These are phyloP conservation scores for Plasmodium berghei DNA, from an alignment of 169 alveolate species.

Conservation along the genomic window DNA sequence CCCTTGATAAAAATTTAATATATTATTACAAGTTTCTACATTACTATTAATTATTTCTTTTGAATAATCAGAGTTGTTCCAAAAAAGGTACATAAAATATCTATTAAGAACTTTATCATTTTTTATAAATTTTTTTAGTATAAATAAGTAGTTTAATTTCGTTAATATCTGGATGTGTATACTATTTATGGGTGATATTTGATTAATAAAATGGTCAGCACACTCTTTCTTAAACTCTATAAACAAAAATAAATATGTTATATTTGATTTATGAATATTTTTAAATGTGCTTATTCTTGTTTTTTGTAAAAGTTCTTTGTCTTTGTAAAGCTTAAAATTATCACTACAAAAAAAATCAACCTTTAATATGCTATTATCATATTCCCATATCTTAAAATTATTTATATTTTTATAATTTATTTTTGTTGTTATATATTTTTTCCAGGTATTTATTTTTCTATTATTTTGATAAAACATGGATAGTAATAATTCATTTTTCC, in stretches of 20 bases:
- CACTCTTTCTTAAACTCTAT: slow-evolving; percentile 22
- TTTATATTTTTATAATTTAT: background rate
- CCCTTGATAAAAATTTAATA: background rate
- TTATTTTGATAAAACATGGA: background rate
- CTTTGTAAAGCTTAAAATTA: slow-evolving; percentile 6
- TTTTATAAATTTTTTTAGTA: slow-evolving; percentile 27
- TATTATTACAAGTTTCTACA: background rate
- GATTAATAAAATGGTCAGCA: slow-evolving; percentile 37
- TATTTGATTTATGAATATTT: slow-evolving; percentile 6
- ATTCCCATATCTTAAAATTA: slow-evolving; percentile 39
- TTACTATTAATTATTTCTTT: background rate
- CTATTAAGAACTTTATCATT: slow-evolving; percentile 33
- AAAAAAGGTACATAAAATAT: slow-evolving; percentile 1
- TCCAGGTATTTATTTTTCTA: slow-evolving; percentile 7
- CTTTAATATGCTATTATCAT: slow-evolving; percentile 1
- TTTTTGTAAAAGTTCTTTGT: slow-evolving; percentile 21
- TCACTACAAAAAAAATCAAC: slow-evolving; percentile 23
- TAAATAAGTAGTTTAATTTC: slow-evolving; percentile 52
- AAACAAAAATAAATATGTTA: slow-evolving; percentile 41
- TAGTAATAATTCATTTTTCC: too few species aligned
- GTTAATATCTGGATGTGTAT: slow-evolving; percentile 41
- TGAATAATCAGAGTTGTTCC: slow-evolving; percentile 5
- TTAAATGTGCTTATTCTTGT: slow-evolving; percentile 47
- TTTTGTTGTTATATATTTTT: background rate
- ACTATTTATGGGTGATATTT: slow-evolving; percentile 23